A percentile compares a stretch with the other conserved stretches of the same genome.
phyloP scores from a whole-genome alignment of 2,329 filamentous ascomycete species.

The Colletotrichum nymphaeae region DNA sequence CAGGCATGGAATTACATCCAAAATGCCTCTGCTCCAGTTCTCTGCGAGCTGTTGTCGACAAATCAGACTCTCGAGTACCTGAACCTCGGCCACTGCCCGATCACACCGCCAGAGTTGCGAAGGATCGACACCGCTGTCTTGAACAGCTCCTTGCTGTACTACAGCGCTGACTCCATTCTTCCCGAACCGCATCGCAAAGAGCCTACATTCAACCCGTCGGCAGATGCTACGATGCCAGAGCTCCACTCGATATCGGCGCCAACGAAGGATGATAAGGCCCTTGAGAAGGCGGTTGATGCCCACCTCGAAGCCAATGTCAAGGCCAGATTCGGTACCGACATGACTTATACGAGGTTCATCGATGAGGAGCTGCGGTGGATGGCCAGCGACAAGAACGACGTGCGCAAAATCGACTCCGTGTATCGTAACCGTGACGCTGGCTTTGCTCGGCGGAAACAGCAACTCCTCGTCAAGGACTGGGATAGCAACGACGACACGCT shows the following conservation, averaged over 20 bases:
- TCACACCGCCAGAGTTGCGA: constrained; percentile 43
- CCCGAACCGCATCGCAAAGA: constrained; percentile 40
- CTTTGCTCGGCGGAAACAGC: constrained; percentile 46
- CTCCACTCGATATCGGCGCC: constrained; percentile 6
- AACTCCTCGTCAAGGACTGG: constrained; percentile 53
- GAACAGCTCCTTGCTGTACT: constrained; percentile 50
- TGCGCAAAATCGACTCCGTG: constrained; percentile 56
- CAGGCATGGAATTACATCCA: constrained; percentile 61
- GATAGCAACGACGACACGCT: constrained; percentile 52
- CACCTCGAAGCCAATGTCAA: constrained; percentile 47
- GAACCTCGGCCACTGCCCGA: constrained; percentile 52
- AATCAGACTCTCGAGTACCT: constrained; percentile 51
- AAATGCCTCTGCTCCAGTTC: constrained; percentile 46
- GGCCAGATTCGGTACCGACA: constrained; percentile 44
- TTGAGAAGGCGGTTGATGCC: constrained; percentile 44
- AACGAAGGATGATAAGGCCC: constrained; percentile 15
- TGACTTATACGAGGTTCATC: constrained; percentile 46
- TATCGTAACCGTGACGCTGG: constrained; percentile 55
- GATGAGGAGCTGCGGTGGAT: constrained; percentile 53
- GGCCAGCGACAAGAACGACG: constrained; percentile 50
- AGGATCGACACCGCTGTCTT: constrained; percentile 45
- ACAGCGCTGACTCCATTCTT: constrained; percentile 49
- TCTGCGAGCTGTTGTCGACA: constrained; percentile 48
- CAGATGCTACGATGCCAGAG: constrained; percentile 24
- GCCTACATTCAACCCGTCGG: constrained; percentile 45